Percentiles rank a stretch among this genome's conserved stretches.
Conservation (phyloP, 2,329 filamentous ascomycete genomes). For the Byssoonygena ceratinophila region DNA sequence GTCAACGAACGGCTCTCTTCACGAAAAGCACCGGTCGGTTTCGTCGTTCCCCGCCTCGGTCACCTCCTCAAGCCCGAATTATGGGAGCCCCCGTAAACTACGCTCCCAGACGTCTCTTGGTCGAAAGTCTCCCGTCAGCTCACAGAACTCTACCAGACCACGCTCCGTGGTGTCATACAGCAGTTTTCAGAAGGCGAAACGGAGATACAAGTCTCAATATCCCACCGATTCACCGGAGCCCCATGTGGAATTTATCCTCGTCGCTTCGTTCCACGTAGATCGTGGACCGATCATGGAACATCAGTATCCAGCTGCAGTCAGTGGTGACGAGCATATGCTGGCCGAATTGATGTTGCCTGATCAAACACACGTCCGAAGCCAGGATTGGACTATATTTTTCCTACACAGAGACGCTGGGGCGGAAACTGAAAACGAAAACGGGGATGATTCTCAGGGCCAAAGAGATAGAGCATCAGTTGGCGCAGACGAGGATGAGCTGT, state of each 20-base stretch:
- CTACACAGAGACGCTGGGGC: conserved; percentile 86
- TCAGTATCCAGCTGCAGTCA: conserved; percentile 89
- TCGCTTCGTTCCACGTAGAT: conserved; percentile 95
- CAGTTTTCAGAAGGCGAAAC: conserved; percentile 16
- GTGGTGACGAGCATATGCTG: conserved; percentile 94
- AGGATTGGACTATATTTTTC: conserved; percentile 99
- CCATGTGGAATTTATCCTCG: conserved; percentile 97
- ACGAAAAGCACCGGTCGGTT: conserved; percentile 46
- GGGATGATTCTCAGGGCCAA: conserved; percentile 42
- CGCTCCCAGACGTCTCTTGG: conserved; percentile 51
- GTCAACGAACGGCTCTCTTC: conserved; percentile 30
- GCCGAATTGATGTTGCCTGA: conserved; percentile 97
- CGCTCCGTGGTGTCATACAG: conserved; percentile 26
- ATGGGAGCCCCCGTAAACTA: conserved; percentile 45
- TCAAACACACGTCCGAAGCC: conserved; percentile 84
- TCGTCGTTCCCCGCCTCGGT: conserved; percentile 49
- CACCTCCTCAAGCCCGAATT: conserved; percentile 30
- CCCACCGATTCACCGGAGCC: conserved; percentile 66
- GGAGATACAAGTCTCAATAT: conserved; percentile 58
- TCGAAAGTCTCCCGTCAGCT: conserved; percentile 42
- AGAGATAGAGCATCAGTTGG: conserved; percentile 36
- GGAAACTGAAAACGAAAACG: conserved; percentile 61
- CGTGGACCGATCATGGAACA: conserved; percentile 96
- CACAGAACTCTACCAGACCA: conserved; percentile 29
- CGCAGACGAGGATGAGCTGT: conserved; percentile 22